Evolutionary conservation across 2,329 filamentous ascomycete genomes (phyloP), one percentile per base, ranked within the genome.

Genomic region (Monilinia polystroma): DNA sequence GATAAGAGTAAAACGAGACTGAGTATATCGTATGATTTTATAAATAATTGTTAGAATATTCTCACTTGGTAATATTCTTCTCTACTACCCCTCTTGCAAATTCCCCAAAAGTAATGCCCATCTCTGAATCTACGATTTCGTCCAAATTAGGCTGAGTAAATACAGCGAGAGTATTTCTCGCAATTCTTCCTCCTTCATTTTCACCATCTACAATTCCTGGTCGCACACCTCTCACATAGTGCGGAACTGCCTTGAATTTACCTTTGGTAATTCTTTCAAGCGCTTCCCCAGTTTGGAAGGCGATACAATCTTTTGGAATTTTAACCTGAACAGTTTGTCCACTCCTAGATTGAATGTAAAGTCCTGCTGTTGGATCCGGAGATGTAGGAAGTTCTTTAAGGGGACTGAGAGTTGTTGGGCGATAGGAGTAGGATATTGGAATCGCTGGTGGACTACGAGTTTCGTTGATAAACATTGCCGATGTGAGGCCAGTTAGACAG

Each of bases 101-200:
- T 74, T 90, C 85, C 29, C 90, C 91, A 83, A 93, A 94, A 51
- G 85, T 90, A 66, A 87, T 82, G 49, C 85, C 83, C 73, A 86
- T 83, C 75, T 85, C 81, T 67, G 86, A 83, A 75, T 94, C 91
- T 18, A 94, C 89, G 79, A 87, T 84, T 72, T 93, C 91, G 73
- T 86, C 90, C 68, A 98, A 78, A 80, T 97, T 97, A 32, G 95
- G 95, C 83, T 99, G 95, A 67, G 94, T 99, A 76, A 98, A 99
- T 12, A 98, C 93, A 0, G 95, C 95, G 72, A 99, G 79, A 12
- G 95, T 99, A 79, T 98, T 98, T 68, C 90, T 82, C 38, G 90
- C 90, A 68, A 93, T 84, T 38, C 81, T 80, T 2, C 80, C 81
- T 18, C 79, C 80, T 67, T 82, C 76, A 26, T 77, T 78, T 77